These are phyloP conservation scores for Colletotrichum liaoningense DNA, from an alignment of 2,329 filamentous ascomycete genomes.

Conservation along the genomic window DNA sequence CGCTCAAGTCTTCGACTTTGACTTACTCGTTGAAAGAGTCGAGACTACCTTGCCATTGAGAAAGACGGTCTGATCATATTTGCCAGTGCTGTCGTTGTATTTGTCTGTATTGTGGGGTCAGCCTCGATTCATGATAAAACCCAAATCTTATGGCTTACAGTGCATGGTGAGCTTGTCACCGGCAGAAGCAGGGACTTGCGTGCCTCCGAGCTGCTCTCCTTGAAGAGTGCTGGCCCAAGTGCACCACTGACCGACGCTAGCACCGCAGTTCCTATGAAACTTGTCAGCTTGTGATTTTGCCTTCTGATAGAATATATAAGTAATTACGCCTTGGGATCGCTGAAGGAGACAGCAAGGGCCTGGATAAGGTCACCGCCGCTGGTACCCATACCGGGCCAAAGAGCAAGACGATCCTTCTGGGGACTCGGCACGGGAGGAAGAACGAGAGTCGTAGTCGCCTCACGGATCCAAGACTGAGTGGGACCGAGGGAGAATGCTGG, in stretches of 20 bases:
- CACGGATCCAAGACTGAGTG: slow-evolving; percentile 3
- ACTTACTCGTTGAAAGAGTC: neutral
- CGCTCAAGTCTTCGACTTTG: neutral
- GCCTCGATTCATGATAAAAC: neutral
- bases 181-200: neutral
- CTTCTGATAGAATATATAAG: neutral
- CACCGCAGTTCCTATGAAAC: neutral
- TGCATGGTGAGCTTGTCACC: slow-evolving; percentile 13
- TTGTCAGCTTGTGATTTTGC: neutral
- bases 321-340: neutral
- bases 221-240: slow-evolving; percentile 15
- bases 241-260: slow-evolving; percentile 7
- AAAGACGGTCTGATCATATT: slow-evolving; percentile 9
- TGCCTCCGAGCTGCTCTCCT: slow-evolving; percentile 11
- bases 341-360: slow-evolving; percentile 10
- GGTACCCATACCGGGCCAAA: slow-evolving; percentile 15
- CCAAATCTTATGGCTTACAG: neutral
- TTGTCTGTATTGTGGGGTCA: neutral
- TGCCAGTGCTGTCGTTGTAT: slow-evolving; percentile 18
- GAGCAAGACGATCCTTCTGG: slow-evolving; percentile 7
- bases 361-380: slow-evolving; percentile 12
- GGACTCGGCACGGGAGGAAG: neutral
- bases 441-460: slow-evolving; percentile 12
- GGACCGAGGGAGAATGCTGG: slow-evolving; percentile 7
- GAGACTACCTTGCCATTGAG: slow-evolving; percentile 9